Conservation (phyloP, 2,329 filamentous ascomycete genomes). For the Myriosclerotinia duriaeana region DNA sequence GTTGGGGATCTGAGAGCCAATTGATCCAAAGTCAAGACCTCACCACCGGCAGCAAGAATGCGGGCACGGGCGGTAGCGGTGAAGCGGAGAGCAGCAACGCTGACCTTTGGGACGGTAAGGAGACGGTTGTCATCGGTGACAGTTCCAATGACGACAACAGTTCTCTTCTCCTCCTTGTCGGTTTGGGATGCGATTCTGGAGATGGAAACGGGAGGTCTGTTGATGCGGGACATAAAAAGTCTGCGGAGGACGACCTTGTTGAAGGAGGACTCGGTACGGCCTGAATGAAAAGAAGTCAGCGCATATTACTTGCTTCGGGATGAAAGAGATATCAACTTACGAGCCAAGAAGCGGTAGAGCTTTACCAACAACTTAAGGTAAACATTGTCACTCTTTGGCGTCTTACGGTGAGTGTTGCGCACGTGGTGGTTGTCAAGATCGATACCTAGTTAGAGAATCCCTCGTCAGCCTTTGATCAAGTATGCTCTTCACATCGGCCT, state of each 20-base stretch:
- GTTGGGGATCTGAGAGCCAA: slow-evolving; percentile 93
- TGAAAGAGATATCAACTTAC: slow-evolving; percentile 56
- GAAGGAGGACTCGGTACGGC: slow-evolving; percentile 95
- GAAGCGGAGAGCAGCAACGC: slow-evolving; percentile 92
- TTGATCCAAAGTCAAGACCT: slow-evolving; percentile 95
- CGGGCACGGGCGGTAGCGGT: slow-evolving; percentile 93
- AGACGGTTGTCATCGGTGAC: slow-evolving; percentile 98
- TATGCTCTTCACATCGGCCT: slow-evolving; percentile 57
- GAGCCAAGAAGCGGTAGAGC: slow-evolving; percentile 94
- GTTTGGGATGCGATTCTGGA: slow-evolving; percentile 80
- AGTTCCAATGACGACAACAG: slow-evolving; percentile 89
- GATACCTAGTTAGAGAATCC: slow-evolving; percentile 60
- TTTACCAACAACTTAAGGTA: slow-evolving; percentile 97
- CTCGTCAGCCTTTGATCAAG: slow-evolving; percentile 63
- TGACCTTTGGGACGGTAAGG: slow-evolving; percentile 85
- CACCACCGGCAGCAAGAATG: slow-evolving; percentile 89
- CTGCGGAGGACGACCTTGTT: slow-evolving; percentile 98
- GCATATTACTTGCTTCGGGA: background rate
- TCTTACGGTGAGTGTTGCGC: slow-evolving; percentile 78
- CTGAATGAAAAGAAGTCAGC: slow-evolving; percentile 46
- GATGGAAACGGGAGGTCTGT: slow-evolving; percentile 91
- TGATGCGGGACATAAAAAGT: slow-evolving; percentile 98
- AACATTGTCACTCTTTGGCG: slow-evolving; percentile 97
- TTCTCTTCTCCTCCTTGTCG: slow-evolving; percentile 71
- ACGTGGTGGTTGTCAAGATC: slow-evolving; percentile 71